These are phyloP conservation scores for Cordyceps farinosa DNA, from an alignment of 2,329 filamentous ascomycete species.

Conservation along the genomic window DNA sequence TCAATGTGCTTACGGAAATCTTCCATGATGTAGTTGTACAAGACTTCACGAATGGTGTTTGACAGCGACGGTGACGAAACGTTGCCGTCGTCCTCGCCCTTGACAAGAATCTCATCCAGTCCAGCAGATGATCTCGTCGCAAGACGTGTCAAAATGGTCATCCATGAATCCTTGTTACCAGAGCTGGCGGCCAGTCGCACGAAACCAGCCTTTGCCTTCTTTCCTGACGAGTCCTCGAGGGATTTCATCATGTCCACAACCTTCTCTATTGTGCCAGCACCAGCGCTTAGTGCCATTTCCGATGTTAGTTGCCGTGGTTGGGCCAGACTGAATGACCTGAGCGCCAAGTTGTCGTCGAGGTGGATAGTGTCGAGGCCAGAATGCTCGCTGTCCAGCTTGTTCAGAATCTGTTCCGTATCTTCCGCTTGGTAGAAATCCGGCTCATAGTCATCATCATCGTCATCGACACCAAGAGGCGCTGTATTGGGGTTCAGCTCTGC, in stretches of 20 bases:
- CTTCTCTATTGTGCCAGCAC: constrained; percentile 68
- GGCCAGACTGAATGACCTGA: constrained; percentile 77
- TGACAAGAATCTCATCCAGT: constrained; percentile 58
- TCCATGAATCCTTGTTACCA: constrained; percentile 85
- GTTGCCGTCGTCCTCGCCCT: constrained; percentile 48
- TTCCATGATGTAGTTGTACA: constrained; percentile 84
- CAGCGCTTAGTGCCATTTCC: constrained; percentile 68
- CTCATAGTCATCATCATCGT: constrained; percentile 86
- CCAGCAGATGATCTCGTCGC: constrained; percentile 75
- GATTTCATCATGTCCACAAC: constrained; percentile 75
- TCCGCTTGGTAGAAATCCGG: constrained; percentile 78
- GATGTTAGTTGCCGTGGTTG: constrained; percentile 70
- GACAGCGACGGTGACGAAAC: constrained; percentile 47
- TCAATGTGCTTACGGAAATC: constrained; percentile 90
- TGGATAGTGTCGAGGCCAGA: constrained; percentile 38
- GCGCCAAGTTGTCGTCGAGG: constrained; percentile 48
- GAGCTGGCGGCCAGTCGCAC: constrained; percentile 79
- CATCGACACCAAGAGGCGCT: constrained; percentile 62
- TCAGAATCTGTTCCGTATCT: constrained; percentile 71
- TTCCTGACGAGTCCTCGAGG: constrained; percentile 62
- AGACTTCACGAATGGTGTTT: constrained; percentile 70
- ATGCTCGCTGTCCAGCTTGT: constrained; percentile 71
- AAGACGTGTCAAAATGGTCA: constrained; percentile 79
- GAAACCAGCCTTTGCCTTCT: constrained; percentile 69
- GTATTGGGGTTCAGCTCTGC: constrained; percentile 54